Percentiles rank a stretch among this genome's conserved stretches.
Evolutionary conservation across 352 stramenopile genomes (phyloP).

Genomic region (Phytophthora vignae): DNA sequence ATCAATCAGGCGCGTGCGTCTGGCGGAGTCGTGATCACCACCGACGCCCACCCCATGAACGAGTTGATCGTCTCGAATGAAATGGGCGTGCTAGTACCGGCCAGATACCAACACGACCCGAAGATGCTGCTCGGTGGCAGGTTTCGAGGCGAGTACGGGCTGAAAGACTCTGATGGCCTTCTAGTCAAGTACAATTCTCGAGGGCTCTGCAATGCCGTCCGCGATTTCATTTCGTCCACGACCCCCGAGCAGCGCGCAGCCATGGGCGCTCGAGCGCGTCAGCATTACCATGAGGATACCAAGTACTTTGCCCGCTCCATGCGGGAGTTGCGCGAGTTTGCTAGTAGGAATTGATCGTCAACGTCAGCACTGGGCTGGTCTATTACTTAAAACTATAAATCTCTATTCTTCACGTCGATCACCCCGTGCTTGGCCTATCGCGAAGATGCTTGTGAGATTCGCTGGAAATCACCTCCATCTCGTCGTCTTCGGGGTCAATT

Average conservation of each 20-base stretch:
- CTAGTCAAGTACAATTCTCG: slow-evolving; percentile 10
- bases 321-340: slow-evolving; percentile 33
- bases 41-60: slow-evolving; percentile 58
- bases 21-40: slow-evolving; percentile 48
- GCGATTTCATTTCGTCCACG: slow-evolving; percentile 34
- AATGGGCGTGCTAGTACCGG: slow-evolving; percentile 42
- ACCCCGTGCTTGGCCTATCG: slow-evolving; percentile 14
- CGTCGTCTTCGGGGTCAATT: slow-evolving; percentile 4
- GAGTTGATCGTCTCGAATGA: slow-evolving; percentile 47
- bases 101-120: slow-evolving; percentile 1
- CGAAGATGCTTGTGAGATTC: slow-evolving; percentile 16
- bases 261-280: slow-evolving; percentile 25
- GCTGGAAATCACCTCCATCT: slow-evolving; percentile 18
- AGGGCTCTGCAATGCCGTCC: slow-evolving; percentile 35
- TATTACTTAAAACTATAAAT: slow-evolving; percentile 27
- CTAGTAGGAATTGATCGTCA: neutral
- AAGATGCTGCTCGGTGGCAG: slow-evolving; percentile 33
- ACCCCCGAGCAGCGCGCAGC: slow-evolving; percentile 28
- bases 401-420: slow-evolving; percentile 8
- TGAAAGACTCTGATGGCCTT: slow-evolving; percentile 20
- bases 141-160: slow-evolving; percentile 22
- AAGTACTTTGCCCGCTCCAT: slow-evolving; percentile 50
- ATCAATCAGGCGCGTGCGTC: slow-evolving; percentile 60
- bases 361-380: slow-evolving; percentile 12
- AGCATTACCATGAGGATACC: slow-evolving; percentile 50